Conservation (phyloP, 2,329 filamentous ascomycete genomes). For the Phoma sp. region DNA sequence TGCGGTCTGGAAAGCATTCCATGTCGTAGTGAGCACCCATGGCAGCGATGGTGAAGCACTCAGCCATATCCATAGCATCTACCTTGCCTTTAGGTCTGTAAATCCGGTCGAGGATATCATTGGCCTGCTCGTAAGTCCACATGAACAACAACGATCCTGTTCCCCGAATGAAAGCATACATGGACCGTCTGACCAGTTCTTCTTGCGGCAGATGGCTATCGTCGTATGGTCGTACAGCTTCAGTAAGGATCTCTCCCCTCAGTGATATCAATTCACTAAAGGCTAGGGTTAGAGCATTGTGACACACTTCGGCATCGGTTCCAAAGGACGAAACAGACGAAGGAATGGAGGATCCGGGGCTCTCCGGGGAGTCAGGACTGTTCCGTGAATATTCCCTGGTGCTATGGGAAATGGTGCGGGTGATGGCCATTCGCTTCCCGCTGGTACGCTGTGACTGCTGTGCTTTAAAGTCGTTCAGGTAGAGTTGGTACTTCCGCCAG, state of each 20-base stretch:
- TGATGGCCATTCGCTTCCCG: constrained; percentile 29
- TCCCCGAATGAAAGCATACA: constrained; percentile 45
- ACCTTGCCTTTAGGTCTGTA: constrained; percentile 38
- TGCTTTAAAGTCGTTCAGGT: constrained; percentile 45
- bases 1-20: constrained; percentile 43
- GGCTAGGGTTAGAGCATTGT: constrained; percentile 45
- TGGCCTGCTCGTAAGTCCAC: constrained; percentile 41
- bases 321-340: constrained; percentile 27
- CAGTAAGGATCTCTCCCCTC: constrained; percentile 39
- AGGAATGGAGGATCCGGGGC: constrained; percentile 28
- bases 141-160: constrained; percentile 49
- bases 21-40: constrained; percentile 49
- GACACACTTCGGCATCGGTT: constrained; percentile 40
- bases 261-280: constrained; percentile 45
- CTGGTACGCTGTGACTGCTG: constrained; percentile 32
- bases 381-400: constrained; percentile 32
- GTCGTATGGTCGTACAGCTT: constrained; percentile 35
- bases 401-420: constrained; percentile 34
- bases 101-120: constrained; percentile 45
- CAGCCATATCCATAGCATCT: constrained; percentile 44
- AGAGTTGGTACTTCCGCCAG: constrained; percentile 47
- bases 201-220: constrained; percentile 39
- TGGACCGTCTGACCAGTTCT: constrained; percentile 37
- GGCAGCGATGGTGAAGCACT: constrained; percentile 47
- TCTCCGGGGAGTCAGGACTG: constrained; percentile 42